Conservation (phyloP, 441 rosid genomes). For the Dalechampia spathulata region DNA sequence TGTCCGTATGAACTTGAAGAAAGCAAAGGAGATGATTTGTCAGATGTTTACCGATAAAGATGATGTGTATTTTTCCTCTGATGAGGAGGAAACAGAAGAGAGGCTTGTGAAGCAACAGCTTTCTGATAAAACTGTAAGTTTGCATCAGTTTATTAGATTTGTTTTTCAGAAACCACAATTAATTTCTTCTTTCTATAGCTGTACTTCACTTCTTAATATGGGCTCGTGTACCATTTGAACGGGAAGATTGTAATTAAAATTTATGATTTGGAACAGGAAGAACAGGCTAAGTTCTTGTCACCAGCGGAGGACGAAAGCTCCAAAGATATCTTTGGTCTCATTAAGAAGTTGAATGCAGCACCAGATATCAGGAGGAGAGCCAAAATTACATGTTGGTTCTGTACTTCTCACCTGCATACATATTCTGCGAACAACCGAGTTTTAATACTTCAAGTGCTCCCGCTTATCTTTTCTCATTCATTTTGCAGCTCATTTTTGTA, state of each 20-base stretch:
- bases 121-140: slow-evolving; percentile 60
- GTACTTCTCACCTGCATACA: slow-evolving; percentile 13
- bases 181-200: neutral
- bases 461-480: neutral
- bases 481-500: slow-evolving; percentile 48
- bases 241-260: slow-evolving; percentile 5
- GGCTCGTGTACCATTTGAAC: no score
- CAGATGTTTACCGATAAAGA: slow-evolving; percentile 79
- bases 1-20: slow-evolving; percentile 54
- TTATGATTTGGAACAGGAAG: slow-evolving; percentile 47
- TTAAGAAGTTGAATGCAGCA: slow-evolving; percentile 55
- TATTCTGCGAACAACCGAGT: neutral
- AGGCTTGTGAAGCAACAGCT: slow-evolving; percentile 36
- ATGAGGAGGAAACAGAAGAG: slow-evolving; percentile 77
- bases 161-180: slow-evolving; percentile 1
- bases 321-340: slow-evolving; percentile 56
- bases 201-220: neutral
- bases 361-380: slow-evolving; percentile 55
- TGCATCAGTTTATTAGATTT: neutral
- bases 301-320: slow-evolving; percentile 52
- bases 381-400: slow-evolving; percentile 58
- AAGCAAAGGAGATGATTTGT: slow-evolving; percentile 81
- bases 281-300: slow-evolving; percentile 36
- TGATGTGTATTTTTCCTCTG: slow-evolving; percentile 74
- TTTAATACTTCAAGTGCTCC: slow-evolving; percentile 5